phyloP scores from a whole-genome alignment of 2,329 filamentous ascomycete species.

The Colletotrichum viniferum region DNA sequence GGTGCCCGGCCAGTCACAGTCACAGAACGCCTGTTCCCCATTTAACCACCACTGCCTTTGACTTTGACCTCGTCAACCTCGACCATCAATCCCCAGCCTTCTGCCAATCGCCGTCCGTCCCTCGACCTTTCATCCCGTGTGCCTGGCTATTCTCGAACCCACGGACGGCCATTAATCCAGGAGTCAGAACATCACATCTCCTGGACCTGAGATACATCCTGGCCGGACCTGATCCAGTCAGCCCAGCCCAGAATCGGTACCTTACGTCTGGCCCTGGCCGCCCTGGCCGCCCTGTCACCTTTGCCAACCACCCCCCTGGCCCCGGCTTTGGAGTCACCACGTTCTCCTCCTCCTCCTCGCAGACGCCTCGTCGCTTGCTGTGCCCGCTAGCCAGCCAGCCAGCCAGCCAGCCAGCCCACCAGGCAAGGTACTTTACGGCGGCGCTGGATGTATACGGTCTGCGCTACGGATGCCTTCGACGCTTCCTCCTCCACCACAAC shows the following conservation, averaged over 20 bases:
- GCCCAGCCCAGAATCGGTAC: slow-evolving; percentile 10
- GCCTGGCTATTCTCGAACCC: slow-evolving; percentile 5
- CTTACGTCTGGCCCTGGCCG: slow-evolving; percentile 13
- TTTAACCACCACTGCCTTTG: not conserved
- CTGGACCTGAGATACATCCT: not conserved
- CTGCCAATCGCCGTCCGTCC: slow-evolving; percentile 5
- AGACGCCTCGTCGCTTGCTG: not conserved
- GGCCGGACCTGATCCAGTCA: not conserved
- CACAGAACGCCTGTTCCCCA: not conserved
- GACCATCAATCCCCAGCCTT: not conserved
- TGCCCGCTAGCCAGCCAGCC: not conserved
- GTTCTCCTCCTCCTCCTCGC: not conserved
- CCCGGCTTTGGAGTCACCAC: not conserved
- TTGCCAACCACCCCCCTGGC: slow-evolving; percentile 3
- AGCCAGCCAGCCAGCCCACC: not conserved
- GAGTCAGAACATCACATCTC: not conserved
- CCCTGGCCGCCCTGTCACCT: slow-evolving; percentile 5
- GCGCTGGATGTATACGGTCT: not conserved
- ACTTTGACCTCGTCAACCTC: slow-evolving; percentile 10
- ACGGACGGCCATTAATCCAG: not conserved
- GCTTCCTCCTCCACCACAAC: not conserved
- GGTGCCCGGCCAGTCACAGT: not conserved
- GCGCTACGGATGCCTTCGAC: not conserved
- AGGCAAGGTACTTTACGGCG: not conserved
- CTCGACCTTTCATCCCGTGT: slow-evolving; percentile 11